Conservation (phyloP, 495 filamentous ascomycete species). For the Saxispiralis lemnorum region DNA sequence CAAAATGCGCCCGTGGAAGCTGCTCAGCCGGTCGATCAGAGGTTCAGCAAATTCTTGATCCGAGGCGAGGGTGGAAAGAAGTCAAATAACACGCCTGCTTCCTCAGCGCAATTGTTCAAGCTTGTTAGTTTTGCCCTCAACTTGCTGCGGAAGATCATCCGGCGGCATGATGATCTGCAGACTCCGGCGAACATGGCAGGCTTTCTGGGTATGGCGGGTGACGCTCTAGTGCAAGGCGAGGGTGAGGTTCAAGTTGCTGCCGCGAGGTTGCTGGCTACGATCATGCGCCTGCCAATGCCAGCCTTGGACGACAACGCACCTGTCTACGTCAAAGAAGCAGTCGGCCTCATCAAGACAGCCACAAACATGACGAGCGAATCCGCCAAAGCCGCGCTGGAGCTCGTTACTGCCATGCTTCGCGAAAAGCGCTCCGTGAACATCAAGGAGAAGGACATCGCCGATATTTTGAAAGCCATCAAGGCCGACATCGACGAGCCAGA, state of each 20-base stretch:
- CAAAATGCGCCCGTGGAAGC: slow-evolving; percentile 24
- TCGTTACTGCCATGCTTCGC: slow-evolving; percentile 68
- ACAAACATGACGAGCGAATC: slow-evolving; percentile 62
- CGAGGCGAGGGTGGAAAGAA: slow-evolving; percentile 54
- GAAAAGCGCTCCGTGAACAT: slow-evolving; percentile 57
- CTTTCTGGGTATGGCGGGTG: slow-evolving; percentile 75
- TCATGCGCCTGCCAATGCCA: slow-evolving; percentile 67
- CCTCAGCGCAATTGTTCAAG: slow-evolving; percentile 65
- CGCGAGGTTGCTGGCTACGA: slow-evolving; percentile 61
- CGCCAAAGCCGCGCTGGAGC: slow-evolving; percentile 68
- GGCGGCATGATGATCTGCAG: slow-evolving; percentile 61
- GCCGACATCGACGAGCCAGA: slow-evolving; percentile 87
- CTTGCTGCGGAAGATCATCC: slow-evolving; percentile 58
- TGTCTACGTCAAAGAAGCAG: slow-evolving; percentile 67
- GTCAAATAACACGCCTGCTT: slow-evolving; percentile 43
- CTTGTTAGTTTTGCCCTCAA: slow-evolving; percentile 74
- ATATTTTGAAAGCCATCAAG: slow-evolving; percentile 64
- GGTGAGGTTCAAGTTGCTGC: slow-evolving; percentile 82
- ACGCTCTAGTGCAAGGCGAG: slow-evolving; percentile 60
- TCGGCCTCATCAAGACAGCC: slow-evolving; percentile 59
- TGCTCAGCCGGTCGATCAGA: slow-evolving; percentile 31
- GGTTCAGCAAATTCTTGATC: slow-evolving; percentile 55
- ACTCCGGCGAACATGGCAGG: slow-evolving; percentile 62
- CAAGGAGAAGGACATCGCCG: slow-evolving; percentile 65
- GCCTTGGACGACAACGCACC: slow-evolving; percentile 47